A percentile compares a stretch with the other conserved stretches of the same genome.
Conservation (phyloP, 2,329 filamentous ascomycete genomes). For the Apiospora kogelbergensis region DNA sequence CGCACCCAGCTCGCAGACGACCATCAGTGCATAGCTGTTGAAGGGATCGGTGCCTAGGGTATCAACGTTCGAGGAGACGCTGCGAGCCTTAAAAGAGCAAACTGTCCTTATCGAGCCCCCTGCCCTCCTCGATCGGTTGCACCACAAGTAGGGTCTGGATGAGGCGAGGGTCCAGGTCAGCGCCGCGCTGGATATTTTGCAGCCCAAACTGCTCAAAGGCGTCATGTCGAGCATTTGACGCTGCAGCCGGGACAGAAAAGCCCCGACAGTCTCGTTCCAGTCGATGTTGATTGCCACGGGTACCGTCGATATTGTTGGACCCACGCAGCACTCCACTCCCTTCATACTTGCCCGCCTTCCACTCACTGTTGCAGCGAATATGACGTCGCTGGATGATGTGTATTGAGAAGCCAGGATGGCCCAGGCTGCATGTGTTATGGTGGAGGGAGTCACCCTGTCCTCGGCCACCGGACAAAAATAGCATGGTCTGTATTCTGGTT, state of each 20-base stretch:
- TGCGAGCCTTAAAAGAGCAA: background rate
- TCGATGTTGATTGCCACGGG: background rate
- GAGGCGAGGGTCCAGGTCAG: background rate
- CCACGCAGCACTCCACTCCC: background rate
- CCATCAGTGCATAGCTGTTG: background rate
- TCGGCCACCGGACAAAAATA: background rate
- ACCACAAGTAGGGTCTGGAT: background rate
- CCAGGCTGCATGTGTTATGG: background rate
- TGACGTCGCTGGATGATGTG: background rate
- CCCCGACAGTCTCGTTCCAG: background rate
- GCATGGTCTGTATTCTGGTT: background rate
- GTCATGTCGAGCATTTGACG: background rate
- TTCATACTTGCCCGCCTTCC: background rate
- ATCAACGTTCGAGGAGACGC: background rate
- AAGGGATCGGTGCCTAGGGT: constrained; percentile 1
- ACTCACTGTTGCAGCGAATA: background rate
- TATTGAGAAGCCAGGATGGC: background rate
- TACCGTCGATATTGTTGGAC: background rate
- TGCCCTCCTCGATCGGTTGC: background rate
- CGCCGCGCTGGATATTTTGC: background rate
- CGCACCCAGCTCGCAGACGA: background rate
- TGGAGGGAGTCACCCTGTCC: background rate
- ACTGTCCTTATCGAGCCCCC: background rate
- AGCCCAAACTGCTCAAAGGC: background rate
- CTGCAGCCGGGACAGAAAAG: background rate